These are phyloP conservation scores for Aspergillus pseudoterreus DNA, from an alignment of 2,329 filamentous ascomycete species.

Conservation along the genomic window DNA sequence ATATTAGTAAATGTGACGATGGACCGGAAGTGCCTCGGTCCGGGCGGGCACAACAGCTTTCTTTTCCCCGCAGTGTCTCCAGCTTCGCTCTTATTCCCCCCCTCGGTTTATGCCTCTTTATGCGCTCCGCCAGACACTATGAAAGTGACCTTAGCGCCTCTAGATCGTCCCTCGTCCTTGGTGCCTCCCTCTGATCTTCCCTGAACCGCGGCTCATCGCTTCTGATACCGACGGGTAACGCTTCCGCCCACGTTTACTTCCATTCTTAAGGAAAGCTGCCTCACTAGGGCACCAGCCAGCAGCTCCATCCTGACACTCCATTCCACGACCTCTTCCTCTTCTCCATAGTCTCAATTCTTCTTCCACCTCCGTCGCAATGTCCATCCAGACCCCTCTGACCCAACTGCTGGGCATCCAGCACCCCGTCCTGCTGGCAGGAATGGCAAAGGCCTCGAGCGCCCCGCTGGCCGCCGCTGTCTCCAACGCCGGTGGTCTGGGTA, in stretches of 20 bases:
- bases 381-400: slow-evolving; percentile 74
- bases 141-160: too few relatives aligned
- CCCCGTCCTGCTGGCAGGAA: slow-evolving; percentile 87
- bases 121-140: too few relatives aligned
- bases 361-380: slow-evolving; percentile 23
- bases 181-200: not conserved
- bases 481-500: slow-evolving; percentile 77
- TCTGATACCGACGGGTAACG: not conserved
- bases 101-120: not conserved
- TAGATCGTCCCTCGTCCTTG: not conserved
- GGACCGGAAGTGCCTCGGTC: slow-evolving; percentile 16
- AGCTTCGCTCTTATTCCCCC: not conserved
- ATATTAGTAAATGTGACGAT: not conserved
- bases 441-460: slow-evolving; percentile 81
- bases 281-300: not conserved
- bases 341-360: not conserved
- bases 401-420: slow-evolving; percentile 77
- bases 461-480: slow-evolving; percentile 79
- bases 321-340: not conserved
- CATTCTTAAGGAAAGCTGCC: not conserved
- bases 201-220: not conserved
- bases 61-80: not conserved
- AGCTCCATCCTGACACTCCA: too few relatives aligned
- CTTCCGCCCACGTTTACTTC: not conserved
- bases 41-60: slow-evolving; percentile 3